Evolutionary conservation across 2,329 filamentous ascomycete genomes (phyloP).

Genomic region (Thielaviopsis musarum): DNA sequence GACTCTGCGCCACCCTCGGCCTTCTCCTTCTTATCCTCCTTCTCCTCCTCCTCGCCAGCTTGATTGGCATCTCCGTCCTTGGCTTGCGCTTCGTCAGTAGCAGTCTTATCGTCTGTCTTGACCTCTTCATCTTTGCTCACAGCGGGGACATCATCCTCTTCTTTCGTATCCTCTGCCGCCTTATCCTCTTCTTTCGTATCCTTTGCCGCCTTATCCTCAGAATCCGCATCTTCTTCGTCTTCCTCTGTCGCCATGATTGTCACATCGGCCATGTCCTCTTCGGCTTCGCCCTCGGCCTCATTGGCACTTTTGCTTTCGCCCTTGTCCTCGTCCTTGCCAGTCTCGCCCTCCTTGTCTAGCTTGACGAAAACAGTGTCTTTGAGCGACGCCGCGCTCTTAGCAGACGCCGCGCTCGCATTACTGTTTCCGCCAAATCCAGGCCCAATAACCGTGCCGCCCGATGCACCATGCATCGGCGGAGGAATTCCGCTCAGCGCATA

Average conservation of each 20-base stretch:
- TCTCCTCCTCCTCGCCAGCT: neutral
- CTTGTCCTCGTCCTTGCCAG: neutral
- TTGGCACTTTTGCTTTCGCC: constrained; percentile 17
- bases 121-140: constrained; percentile 11
- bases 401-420: neutral
- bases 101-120: constrained; percentile 14
- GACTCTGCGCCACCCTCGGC: constrained; percentile 15
- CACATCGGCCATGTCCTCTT: constrained; percentile 22
- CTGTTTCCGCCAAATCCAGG: neutral
- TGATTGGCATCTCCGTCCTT: too few species aligned
- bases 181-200: neutral
- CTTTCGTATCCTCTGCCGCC: neutral
- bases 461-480: constrained; percentile 5
- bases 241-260: constrained; percentile 24
- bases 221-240: neutral
- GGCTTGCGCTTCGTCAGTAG: too few species aligned
- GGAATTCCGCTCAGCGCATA: neutral
- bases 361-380: neutral
- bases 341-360: neutral
- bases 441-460: constrained; percentile 2
- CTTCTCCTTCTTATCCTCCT: neutral
- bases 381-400: neutral
- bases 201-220: neutral
- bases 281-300: constrained; percentile 16
- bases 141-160: neutral